Evolutionary conservation across 768 basidiomycete species (phyloP), one percentile per base, ranked within the genome.

Genomic region (Phylloporus arenicola): DNA sequence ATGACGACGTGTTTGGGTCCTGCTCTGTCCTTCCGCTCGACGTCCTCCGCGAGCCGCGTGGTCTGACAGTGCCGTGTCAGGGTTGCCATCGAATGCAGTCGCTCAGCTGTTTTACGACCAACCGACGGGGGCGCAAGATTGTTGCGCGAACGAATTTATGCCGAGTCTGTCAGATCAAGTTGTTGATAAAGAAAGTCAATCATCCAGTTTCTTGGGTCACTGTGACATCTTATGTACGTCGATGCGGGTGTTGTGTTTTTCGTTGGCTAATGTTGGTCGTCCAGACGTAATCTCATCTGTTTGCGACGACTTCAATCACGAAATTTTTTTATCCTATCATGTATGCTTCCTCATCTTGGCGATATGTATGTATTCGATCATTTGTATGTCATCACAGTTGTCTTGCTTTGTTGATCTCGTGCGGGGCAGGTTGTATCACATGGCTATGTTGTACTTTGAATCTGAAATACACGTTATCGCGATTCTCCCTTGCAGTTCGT

Each of bases 101-200:
- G n/a, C 54, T 66, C 33, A 41, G 50, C 25, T 66, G 65, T 37
- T 66, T 59, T n/a, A 65, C 59, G 31, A 46, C 47, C 16, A 22
- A 38, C n/a, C 47, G 49, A 9, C 53, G 52, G 6, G 56, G 41
- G 3, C 53, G 29, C 29, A 57, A 55, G 56, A 53, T 67, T 17
- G 48, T 63, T 5, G 53, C 61, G 1, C 45, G 65, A 43, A 63
- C 61, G 44, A 52, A 57, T 17, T 1, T 66, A 4, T 66, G 64
- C 37, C 63, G 64, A 1, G 47, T 63, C 14, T 66, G 65, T 19
- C 65, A 66, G 50, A 67, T 66, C 59, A 67, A 67, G 49, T 8
- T 62, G 40, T 51, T 67, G 56, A 58, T 66, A 29, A 61, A 54
- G 14, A 29, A 63, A n/a, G 55, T 56, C 19, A 13, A 53, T 8